These are phyloP conservation scores for Apophysomyces sp. DNA, from an alignment of 371 early-diverging fungal genomes.

Conservation along the genomic window DNA sequence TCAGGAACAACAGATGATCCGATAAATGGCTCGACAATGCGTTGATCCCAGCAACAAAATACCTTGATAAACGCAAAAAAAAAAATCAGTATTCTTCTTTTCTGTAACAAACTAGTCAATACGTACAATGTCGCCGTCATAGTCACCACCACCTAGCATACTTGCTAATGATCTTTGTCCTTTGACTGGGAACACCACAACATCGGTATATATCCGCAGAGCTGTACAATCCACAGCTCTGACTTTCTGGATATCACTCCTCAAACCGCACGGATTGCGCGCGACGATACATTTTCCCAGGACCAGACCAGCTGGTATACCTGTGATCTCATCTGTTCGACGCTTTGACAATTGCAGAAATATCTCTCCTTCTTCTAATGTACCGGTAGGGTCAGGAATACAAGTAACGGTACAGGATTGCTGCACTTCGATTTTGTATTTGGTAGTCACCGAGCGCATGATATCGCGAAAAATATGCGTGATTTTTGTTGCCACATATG, in stretches of 20 bases:
- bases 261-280: conserved; percentile 45
- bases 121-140: conserved; percentile 55
- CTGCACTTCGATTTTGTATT: conserved; percentile 41
- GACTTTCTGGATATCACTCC: conserved; percentile 47
- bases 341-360: conserved; percentile 40
- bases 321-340: conserved; percentile 37
- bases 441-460: conserved; percentile 31
- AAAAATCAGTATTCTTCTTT: neutral
- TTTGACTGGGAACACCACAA: conserved; percentile 41
- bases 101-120: neutral
- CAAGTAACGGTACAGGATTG: conserved; percentile 49
- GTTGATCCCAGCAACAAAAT: conserved; percentile 54
- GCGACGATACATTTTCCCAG: conserved; percentile 44
- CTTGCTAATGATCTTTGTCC: conserved; percentile 43
- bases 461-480: conserved; percentile 32
- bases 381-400: conserved; percentile 47
- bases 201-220: conserved; percentile 40
- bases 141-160: conserved; percentile 50
- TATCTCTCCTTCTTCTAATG: conserved; percentile 33
- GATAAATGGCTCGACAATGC: conserved; percentile 33
- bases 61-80: conserved; percentile 29
- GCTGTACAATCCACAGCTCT: conserved; percentile 37
- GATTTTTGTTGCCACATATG: conserved; percentile 37
- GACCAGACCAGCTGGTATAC: conserved; percentile 35
- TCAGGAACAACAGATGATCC: conserved; percentile 17